Base-by-base conservation (phyloP, 805 yeast genomes). In the Ogataea wickerhamii region DNA sequence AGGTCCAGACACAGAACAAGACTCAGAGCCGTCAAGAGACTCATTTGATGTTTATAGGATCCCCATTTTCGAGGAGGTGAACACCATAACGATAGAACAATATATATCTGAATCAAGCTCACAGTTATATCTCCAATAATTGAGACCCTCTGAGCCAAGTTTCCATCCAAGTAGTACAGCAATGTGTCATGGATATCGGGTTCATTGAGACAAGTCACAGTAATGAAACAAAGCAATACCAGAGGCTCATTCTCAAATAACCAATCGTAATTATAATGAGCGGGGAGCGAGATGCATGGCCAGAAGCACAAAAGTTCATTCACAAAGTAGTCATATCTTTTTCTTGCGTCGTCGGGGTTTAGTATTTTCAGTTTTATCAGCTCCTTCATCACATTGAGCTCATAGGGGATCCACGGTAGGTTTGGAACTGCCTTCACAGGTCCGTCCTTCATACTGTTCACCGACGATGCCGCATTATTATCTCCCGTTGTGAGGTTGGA, bases 51-150 rank as follows among this genome's bases (percentile, higher is more conserved):
- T 41, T 70, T 73, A 54, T 67, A 75, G 17, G 76, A 71, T 10
- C 77, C 78, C 62, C 73, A 65, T 46, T 64, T 66, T 24, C 65
- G 60, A 5, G 79, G 76, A 1, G 80, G 79, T 3, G 74, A 61
- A 34, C 72, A 68, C 81, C 81, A 75, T 5, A 71, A 48, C 5
- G 78, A 71, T 8, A 74, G 50, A 1, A 71, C 61, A 38, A 73
- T 48, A 43, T 71, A 72, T 1, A 67, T 58, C 36, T 66, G 68
- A 17, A 74, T 66, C 32, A 69, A 49, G 41, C 60, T 64, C 31
- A 60, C 64, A 3, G 71, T 58, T 35, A 74, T 64, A 37, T 66
- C 71, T 18, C 71, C 68, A 6, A 73, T 64, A 12, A 71, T 60
- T 27, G 65, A 67, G 4, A 73, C 67, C 22, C 61, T 60, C 35